Conservation (phyloP, 768 basidiomycete species). For the Pleurotus sapidus region DNA sequence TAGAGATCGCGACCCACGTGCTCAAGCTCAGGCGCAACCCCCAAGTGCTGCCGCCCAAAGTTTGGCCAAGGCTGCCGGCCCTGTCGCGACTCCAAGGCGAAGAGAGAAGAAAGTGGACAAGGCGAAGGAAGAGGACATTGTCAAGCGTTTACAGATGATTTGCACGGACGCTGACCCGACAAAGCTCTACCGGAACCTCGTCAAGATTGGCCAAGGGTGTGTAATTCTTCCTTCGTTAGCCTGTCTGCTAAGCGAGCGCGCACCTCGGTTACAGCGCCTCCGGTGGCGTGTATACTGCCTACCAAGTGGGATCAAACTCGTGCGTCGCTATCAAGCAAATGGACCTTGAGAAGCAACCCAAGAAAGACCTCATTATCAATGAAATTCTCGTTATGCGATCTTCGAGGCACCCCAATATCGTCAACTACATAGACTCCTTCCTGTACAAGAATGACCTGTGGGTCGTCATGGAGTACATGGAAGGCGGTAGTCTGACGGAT, state of each 20-base stretch:
- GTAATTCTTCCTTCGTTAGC: constrained; percentile 21
- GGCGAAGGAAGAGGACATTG: constrained; percentile 83
- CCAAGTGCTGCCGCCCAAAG: constrained; percentile 63
- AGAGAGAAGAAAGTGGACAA: constrained; percentile 87
- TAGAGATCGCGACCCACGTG: constrained; percentile 37
- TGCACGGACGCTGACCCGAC: constrained; percentile 99
- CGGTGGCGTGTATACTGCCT: constrained; percentile 97
- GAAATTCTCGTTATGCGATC: constrained; percentile 99
- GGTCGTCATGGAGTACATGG: constrained; percentile 99
- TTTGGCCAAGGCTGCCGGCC: constrained; percentile 56
- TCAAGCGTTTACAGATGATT: constrained; percentile 87
- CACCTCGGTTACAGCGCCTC: constrained; percentile 62
- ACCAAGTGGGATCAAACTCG: constrained; percentile 92
- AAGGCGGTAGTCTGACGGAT: constrained; percentile 91
- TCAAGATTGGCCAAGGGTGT: constrained; percentile 98
- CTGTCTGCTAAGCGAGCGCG: neutral
- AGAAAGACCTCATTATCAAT: constrained; percentile 99
- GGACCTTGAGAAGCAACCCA: constrained; percentile 99
- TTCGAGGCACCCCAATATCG: constrained; percentile 96
- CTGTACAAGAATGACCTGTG: constrained; percentile 96
- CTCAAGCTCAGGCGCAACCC: constrained; percentile 39
- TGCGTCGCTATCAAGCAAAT: constrained; percentile 99
- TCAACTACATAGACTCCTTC: constrained; percentile 99
- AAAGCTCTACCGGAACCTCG: constrained; percentile 83
- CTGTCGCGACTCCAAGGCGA: constrained; percentile 77